phyloP scores from a whole-genome alignment of 306 rosid genomes.

The Vigna unguiculata region DNA sequence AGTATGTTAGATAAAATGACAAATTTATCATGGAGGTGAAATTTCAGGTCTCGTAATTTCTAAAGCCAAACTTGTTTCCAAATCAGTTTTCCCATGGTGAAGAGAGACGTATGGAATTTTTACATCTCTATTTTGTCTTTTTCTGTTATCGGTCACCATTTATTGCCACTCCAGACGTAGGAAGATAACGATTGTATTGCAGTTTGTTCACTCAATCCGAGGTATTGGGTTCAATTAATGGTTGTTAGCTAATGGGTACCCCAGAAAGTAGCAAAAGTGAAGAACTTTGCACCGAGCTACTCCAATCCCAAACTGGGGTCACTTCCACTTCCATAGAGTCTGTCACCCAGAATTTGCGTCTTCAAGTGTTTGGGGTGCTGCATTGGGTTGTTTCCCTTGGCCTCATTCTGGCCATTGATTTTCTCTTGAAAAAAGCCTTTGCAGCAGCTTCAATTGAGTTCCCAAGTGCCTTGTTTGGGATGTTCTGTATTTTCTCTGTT shows the following conservation, averaged over 20 bases:
- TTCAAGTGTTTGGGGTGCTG: constrained; percentile 52
- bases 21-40: too few species aligned
- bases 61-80: too few species aligned
- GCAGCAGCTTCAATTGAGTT: constrained; percentile 72
- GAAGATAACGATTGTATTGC: not conserved
- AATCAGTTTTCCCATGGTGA: too few species aligned
- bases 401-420: constrained; percentile 58
- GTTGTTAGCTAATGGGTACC: constrained; percentile 56
- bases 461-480: constrained; percentile 85
- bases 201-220: not conserved
- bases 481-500: constrained; percentile 81
- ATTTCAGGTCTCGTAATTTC: too few species aligned
- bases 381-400: constrained; percentile 73
- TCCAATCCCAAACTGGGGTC: constrained; percentile 48
- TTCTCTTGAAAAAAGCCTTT: constrained; percentile 60
- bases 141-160: not conserved
- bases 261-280: constrained; percentile 35
- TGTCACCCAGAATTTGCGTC: constrained; percentile 51
- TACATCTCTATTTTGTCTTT: not conserved
- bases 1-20: too few species aligned
- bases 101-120: not conserved
- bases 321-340: constrained; percentile 56
- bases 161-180: not conserved
- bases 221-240: constrained; percentile 25
- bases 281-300: constrained; percentile 49